Percentiles rank a stretch among this genome's conserved stretches.
Conservation (phyloP, 352 stramenopile genomes). For the Pythium dissimile region DNA sequence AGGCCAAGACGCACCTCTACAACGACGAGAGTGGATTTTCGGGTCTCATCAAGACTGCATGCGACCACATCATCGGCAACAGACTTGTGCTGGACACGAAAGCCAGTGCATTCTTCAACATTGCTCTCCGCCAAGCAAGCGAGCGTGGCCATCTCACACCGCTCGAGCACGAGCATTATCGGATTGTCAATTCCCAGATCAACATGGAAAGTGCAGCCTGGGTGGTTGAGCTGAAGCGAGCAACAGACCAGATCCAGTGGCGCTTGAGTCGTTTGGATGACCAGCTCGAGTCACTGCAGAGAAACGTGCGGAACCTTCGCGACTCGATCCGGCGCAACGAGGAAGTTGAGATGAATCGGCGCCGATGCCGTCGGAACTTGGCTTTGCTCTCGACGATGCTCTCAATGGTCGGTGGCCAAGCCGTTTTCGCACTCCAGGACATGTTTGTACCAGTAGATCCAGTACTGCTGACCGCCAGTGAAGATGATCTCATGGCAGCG, state of each 20-base stretch:
- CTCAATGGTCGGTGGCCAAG: constrained; percentile 2
- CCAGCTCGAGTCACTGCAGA: constrained; percentile 8
- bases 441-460: constrained; percentile 8
- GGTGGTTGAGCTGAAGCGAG: constrained; percentile 16
- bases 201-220: constrained; percentile 18
- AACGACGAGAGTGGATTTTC: constrained; percentile 1
- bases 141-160: background rate
- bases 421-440: constrained; percentile 6
- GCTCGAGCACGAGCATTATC: constrained; percentile 12
- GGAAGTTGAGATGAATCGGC: constrained; percentile 2
- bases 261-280: constrained; percentile 6
- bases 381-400: constrained; percentile 9
- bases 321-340: constrained; percentile 10
- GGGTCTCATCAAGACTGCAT: background rate
- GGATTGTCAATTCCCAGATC: constrained; percentile 10
- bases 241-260: constrained; percentile 13
- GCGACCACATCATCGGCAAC: constrained; percentile 8
- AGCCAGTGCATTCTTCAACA: constrained; percentile 15
- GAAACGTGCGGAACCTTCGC: constrained; percentile 6
- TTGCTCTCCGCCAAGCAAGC: constrained; percentile 5
- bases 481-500: background rate
- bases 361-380: constrained; percentile 6
- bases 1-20: background rate
- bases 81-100: constrained; percentile 18
- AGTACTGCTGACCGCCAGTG: background rate